Conservation (phyloP, 2,329 filamentous ascomycete genomes). For the Fusarium fracticaudum region DNA sequence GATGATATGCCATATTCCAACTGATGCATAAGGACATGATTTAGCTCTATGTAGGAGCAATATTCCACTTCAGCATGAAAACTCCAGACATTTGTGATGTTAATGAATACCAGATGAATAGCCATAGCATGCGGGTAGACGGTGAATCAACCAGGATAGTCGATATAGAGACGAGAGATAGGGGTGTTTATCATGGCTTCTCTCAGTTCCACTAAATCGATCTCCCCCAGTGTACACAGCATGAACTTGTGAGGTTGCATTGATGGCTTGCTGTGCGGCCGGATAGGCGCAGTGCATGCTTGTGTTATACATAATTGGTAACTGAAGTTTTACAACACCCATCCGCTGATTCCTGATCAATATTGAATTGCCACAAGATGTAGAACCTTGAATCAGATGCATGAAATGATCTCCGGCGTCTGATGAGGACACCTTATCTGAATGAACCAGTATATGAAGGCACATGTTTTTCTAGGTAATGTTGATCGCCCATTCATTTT, state of each 20-base stretch:
- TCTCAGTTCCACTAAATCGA: constrained; percentile 6
- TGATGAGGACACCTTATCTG: background rate
- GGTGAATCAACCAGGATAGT: background rate
- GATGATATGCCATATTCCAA: background rate
- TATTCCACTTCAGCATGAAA: background rate
- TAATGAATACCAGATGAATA: background rate
- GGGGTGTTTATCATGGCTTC: background rate
- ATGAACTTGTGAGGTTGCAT: constrained; percentile 11
- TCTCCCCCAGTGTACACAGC: constrained; percentile 23
- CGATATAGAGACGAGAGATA: background rate
- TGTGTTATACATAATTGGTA: background rate
- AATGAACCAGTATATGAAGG: background rate
- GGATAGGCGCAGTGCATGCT: background rate
- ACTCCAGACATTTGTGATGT: background rate
- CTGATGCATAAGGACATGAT: background rate
- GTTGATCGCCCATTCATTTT: background rate
- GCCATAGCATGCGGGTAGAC: background rate
- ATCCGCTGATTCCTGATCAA: background rate
- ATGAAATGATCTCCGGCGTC: background rate
- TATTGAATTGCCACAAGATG: background rate
- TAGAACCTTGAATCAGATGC: background rate
- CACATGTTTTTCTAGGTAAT: background rate
- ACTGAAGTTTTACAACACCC: background rate
- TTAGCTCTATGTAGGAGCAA: background rate
- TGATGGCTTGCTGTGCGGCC: background rate